phyloP scores from a whole-genome alignment of 169 alveolate genomes.

The Toxoplasma gondii region DNA sequence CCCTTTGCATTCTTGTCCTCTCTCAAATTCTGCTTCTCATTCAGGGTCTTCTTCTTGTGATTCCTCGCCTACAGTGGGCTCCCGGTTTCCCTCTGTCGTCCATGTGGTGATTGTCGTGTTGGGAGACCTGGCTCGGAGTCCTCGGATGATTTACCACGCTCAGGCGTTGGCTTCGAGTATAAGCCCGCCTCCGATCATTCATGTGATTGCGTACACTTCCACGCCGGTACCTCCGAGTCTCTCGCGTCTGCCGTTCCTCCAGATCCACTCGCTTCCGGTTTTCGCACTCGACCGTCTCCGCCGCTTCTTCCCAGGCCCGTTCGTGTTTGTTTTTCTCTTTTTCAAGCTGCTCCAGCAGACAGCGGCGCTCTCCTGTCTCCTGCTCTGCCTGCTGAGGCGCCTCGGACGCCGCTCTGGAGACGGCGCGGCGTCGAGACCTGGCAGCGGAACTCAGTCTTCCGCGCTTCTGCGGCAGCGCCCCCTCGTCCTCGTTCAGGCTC shows the following conservation, averaged over 20 bases:
- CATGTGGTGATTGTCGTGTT: constrained; percentile 25
- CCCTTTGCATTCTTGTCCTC: neutral
- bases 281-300: neutral
- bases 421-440: neutral
- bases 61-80: neutral
- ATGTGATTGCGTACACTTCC: neutral
- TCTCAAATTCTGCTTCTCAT: neutral
- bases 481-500: constrained; percentile 85
- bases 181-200: constrained; percentile 16
- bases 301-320: constrained; percentile 2
- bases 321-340: neutral
- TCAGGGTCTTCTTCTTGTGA: neutral
- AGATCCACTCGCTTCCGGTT: neutral
- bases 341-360: constrained; percentile 11
- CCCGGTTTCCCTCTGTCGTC: neutral
- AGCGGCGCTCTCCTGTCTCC: constrained; percentile 8
- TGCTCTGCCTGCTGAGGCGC: neutral
- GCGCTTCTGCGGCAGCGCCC: constrained; percentile 29
- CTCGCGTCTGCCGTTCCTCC: neutral
- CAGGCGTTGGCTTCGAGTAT: neutral
- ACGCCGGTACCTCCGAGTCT: constrained; percentile 25
- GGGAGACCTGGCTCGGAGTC: constrained; percentile 47
- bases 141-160: constrained; percentile 43
- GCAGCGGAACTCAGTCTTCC: too few species aligned
- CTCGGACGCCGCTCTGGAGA: neutral